Evolutionary conservation across 176 grass and related monocot species (phyloP), one percentile per base, ranked within the genome.

Genomic region (Oryza meyeriana): DNA sequence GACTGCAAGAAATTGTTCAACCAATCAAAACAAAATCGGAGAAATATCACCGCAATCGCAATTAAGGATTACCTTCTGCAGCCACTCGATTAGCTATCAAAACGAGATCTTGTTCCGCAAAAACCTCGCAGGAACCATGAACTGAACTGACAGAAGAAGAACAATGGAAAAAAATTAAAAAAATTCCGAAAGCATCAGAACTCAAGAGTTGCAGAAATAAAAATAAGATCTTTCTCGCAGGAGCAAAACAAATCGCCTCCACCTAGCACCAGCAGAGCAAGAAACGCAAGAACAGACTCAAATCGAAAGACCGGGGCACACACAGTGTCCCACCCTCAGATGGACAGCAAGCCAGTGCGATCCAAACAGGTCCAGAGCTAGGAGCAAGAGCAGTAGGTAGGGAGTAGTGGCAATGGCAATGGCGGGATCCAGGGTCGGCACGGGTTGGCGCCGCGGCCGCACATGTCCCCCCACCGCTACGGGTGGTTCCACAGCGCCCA

Each of bases 401-500:
- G 64, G 47, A 14, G 82, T 64, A 72, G 67, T 69, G 69, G 81
- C 77, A 70, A 81, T 74, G 87, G 71, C 85, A 67, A 82, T 77
- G 74, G 30, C 79, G 74, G 87, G 88, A 90, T 90, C 88, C 84
- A 86, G 84, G 88, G 65, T 52, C 48, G 92, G 81, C 90, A 94
- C 10, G 90, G 90, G 81, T 98, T 90, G 14, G 65, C 84, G 68
- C 90, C 75, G 52, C 64, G 71, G 66, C 92, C 86, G 84, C 95
- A 94, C 28, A 98, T 76, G 81, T 91, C 88, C 33, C 89, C 88
- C 95, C 95, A 94, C 29, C 73, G 87, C 86, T 91, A 88, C 36
- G 92, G 95, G 84, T 75, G 45, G 52, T 78, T 88, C 95, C 95
- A 93, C 70, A 93, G 75, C 61, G 74, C 18, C 75, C 90, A 98